These are phyloP conservation scores for Cicer yamashitae DNA, from an alignment of 306 rosid species.

Conservation along the genomic window DNA sequence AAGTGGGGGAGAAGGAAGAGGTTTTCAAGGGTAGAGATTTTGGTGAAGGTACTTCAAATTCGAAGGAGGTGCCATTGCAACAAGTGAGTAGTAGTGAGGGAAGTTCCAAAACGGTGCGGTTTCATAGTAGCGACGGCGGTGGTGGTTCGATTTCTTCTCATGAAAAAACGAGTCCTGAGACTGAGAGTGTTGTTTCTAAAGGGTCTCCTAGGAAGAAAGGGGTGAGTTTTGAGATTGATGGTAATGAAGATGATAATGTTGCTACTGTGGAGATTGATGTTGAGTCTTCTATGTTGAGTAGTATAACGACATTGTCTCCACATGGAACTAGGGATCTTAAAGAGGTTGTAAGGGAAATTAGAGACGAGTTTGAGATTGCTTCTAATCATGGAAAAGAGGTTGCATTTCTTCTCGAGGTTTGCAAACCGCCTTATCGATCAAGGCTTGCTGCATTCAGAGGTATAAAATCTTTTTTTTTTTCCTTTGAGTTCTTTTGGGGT, in stretches of 20 bases:
- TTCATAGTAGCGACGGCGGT: constrained; percentile 50
- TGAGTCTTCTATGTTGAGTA: constrained; percentile 83
- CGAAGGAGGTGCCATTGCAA: constrained; percentile 62
- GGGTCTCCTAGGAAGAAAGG: constrained; percentile 69
- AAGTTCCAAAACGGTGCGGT: constrained; percentile 64
- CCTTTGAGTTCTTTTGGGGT: not conserved
- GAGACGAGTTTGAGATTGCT: constrained; percentile 86
- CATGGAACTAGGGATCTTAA: constrained; percentile 77
- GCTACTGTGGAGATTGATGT: constrained; percentile 52
- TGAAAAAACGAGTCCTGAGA: constrained; percentile 73
- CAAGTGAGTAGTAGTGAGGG: constrained; percentile 58
- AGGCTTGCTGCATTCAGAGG: constrained; percentile 72
- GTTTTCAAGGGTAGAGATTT: constrained; percentile 46
- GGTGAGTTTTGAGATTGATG: constrained; percentile 71
- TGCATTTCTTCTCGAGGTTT: constrained; percentile 87
- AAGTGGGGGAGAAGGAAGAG: constrained; percentile 42
- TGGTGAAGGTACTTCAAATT: constrained; percentile 80
- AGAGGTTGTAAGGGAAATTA: constrained; percentile 90
- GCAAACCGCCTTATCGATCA: constrained; percentile 80
- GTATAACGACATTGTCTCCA: constrained; percentile 71
- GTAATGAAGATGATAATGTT: constrained; percentile 54
- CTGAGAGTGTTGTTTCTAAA: constrained; percentile 61
- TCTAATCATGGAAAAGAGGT: constrained; percentile 85
- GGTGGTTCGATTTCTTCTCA: constrained; percentile 47
- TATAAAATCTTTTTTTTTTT: constrained; percentile 32